phyloP scores from a whole-genome alignment of 2,329 filamentous ascomycete genomes.

The Pezicula radicicola region DNA sequence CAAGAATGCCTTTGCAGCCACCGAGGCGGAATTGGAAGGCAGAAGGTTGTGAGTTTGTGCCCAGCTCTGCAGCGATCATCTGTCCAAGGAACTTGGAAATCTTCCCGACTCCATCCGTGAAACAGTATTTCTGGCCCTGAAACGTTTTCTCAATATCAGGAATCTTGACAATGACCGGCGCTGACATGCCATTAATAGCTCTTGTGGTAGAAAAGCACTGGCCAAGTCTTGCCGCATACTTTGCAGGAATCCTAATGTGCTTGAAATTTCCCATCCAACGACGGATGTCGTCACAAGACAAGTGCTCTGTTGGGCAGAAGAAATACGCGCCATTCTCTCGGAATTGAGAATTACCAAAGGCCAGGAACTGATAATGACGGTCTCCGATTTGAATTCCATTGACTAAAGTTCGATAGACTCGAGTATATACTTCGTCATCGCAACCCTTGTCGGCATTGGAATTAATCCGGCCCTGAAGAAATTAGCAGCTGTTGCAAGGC shows the following conservation, averaged over 20 bases:
- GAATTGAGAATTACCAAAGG: constrained; percentile 94
- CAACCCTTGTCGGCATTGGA: constrained; percentile 45
- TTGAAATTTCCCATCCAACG: constrained; percentile 83
- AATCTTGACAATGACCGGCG: constrained; percentile 54
- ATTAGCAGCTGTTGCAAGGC: constrained; percentile 8
- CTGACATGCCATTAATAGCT: constrained; percentile 62
- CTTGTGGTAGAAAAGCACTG: constrained; percentile 96
- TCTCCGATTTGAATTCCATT: constrained; percentile 82
- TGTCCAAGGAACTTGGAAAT: constrained; percentile 77
- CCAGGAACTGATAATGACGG: constrained; percentile 82
- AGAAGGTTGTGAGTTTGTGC: constrained; percentile 63
- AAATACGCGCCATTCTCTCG: constrained; percentile 91
- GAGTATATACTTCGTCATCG: constrained; percentile 70
- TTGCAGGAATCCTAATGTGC: constrained; percentile 80
- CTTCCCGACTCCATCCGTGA: constrained; percentile 91
- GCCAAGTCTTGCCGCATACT: constrained; percentile 83
- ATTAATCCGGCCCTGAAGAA: constrained; percentile 55
- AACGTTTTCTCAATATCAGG: constrained; percentile 62
- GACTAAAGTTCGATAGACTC: constrained; percentile 67
- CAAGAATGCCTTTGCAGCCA: constrained; percentile 87
- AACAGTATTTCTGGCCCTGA: constrained; percentile 55
- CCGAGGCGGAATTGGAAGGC: constrained; percentile 90
- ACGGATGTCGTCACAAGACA: constrained; percentile 75
- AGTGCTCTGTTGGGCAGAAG: constrained; percentile 67
- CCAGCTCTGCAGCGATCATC: constrained; percentile 70